Percentiles rank a stretch among this genome's conserved stretches.
Evolutionary conservation across 2,329 filamentous ascomycete species (phyloP).

Genomic region (Lachnellula willkommii): DNA sequence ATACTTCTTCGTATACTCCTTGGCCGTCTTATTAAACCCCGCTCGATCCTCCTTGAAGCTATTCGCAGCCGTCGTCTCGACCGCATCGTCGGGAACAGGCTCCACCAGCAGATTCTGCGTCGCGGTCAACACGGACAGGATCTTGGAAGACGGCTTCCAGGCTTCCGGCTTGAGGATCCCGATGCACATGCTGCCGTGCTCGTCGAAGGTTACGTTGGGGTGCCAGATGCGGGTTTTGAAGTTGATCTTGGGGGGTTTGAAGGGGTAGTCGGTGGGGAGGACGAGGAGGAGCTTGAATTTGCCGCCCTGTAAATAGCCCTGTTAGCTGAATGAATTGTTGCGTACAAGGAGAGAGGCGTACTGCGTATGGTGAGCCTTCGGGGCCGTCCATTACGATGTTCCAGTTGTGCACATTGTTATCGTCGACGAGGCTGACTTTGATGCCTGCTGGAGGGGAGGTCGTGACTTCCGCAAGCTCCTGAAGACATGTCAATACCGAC

Average conservation of each 20-base stretch:
- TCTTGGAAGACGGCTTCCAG: slow-evolving; percentile 70
- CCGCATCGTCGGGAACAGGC: slow-evolving; percentile 66
- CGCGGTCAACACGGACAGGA: slow-evolving; percentile 59
- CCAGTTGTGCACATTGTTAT: slow-evolving; percentile 64
- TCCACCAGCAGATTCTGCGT: slow-evolving; percentile 59
- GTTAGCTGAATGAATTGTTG: not conserved
- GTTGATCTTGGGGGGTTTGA: slow-evolving; percentile 64
- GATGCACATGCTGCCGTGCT: slow-evolving; percentile 69
- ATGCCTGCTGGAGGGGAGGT: slow-evolving; percentile 52
- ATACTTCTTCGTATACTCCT: slow-evolving; percentile 63
- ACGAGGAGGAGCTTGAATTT: slow-evolving; percentile 60
- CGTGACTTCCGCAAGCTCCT: slow-evolving; percentile 59
- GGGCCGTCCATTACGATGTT: slow-evolving; percentile 62
- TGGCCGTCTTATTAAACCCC: slow-evolving; percentile 60
- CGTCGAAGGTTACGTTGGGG: slow-evolving; percentile 69
- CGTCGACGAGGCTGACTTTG: slow-evolving; percentile 51
- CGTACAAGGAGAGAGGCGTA: slow-evolving; percentile 35
- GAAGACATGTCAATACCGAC: slow-evolving; percentile 6
- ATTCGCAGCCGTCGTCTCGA: slow-evolving; percentile 63
- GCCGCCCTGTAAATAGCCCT: slow-evolving; percentile 44
- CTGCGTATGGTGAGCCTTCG: slow-evolving; percentile 57
- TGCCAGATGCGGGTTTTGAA: slow-evolving; percentile 74
- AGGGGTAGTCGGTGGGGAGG: slow-evolving; percentile 67
- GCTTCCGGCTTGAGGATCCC: slow-evolving; percentile 65
- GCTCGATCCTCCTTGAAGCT: slow-evolving; percentile 60